Base-by-base conservation (phyloP, 2,329 filamentous ascomycete species). In the Polychaeton citri region DNA sequence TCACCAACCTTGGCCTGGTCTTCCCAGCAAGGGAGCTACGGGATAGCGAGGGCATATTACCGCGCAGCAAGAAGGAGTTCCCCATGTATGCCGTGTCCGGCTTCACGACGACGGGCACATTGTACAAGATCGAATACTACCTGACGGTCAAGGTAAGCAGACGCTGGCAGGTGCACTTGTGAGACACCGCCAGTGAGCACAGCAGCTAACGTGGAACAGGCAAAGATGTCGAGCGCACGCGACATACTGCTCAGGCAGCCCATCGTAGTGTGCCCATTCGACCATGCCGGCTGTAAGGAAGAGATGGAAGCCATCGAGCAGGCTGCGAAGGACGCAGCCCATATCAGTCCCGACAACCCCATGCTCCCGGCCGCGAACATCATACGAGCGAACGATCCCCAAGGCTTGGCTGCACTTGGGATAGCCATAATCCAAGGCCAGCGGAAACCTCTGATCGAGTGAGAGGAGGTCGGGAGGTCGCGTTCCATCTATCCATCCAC, bases 41-140 rank as follows among this genome's bases (percentile, higher is more conserved):
- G 45, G 90, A 96, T 55, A 66, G 73, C 15, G 87, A 96, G 36
- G 90, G 90, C 18, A 79, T 95, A 40, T 69, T 96, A 52, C 83
- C 84, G 37, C 69, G 87, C 49, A 81, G 82, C 17, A 90, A 86
- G 58, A 72, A 84, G 7, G 82, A 79, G 18, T 96, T 95, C 59
- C 90, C 90, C 5, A 76, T 82, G 55, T 94, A 95, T 55, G 76
- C 81, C 38, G 80, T 95, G 32, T 78, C 74, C 21, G 88, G 87
- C 1, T 98, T 98, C 53, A 95, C 90, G 1, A 96, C 90, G 0
- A 83, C 83, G 6, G 92, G 85, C 21, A 88, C 81, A 21, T 71
- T 98, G 10, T 98, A 98, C 67, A 96, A 95, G 61, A 94, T 98
- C 55, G 88, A 98, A 61, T 98, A 95, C 56, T 98, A 88, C 57